Base-by-base conservation (phyloP, 352 stramenopile genomes). In the Phytophthora vignae region DNA sequence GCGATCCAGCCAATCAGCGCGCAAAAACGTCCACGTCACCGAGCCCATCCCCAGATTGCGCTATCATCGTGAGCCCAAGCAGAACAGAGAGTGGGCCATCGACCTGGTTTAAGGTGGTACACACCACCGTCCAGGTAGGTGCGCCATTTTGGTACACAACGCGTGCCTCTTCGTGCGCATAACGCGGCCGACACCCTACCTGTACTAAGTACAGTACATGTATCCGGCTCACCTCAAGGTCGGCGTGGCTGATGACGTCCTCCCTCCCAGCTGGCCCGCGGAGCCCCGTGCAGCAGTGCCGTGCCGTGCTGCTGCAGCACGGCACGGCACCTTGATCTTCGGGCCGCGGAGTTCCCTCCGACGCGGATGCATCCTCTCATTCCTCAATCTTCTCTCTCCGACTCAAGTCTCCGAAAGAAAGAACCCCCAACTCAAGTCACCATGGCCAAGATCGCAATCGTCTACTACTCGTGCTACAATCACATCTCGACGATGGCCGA, bases 391-490 rank as follows among this genome's bases (percentile, higher is more conserved):
- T 44, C 61, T 61, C 3, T 60, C 52, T 61, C 27, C 17, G 52
- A 61, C 61, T 38, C 61, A 68, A 68, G 61, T 60, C 58, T 27
- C 31, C n/a, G 36, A 42, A 42, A 42, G 36, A 40, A 25, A 25
- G 22, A 25, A 42, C 36, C 36, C 36, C 55, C 31, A 8, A 44
- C 7, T n/a, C 17, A 44, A 67, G 17, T n/a, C 38, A 67, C 60
- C 60, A 67, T 67, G 60, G 60, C 50, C 50, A 67, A 67, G 33
- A 67, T 67, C 60, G 60, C 60, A 44, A 67, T 67, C 50, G 60
- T 67, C 49, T 60, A 60, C 60, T 67, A 67, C 60, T 67, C 60
- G 12, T 36, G 12, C 60, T 67, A 67, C 60, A 52, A 67, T 36
- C 60, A 67, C 60, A 67, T 67, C 50, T 52, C 60, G 22, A 67